Base-by-base conservation (phyloP, 441 rosid species). In the Euphorbia corollata region DNA sequence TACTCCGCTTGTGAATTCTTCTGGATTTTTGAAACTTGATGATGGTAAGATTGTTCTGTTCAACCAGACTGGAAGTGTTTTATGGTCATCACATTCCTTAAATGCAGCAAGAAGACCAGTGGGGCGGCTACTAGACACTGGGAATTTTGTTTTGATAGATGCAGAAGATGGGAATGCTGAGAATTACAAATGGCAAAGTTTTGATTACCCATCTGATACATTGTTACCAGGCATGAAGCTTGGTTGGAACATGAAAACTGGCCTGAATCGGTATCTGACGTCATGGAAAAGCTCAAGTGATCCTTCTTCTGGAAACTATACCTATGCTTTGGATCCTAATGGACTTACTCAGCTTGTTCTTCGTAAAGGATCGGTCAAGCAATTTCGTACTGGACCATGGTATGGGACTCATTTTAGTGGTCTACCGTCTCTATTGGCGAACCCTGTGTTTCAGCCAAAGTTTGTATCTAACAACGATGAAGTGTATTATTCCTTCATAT, bases 361-460 rank as follows among this genome's bases (percentile, higher is more conserved):
- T n/a, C 68, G 69, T 71, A 75, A 67, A 45, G 67, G 69, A 39
- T 73, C 72, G 22, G 22, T 15, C 2, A 59, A 16, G 51, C 50
- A 6, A 36, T 88, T 77, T 75, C 77, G 90, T 23, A 82, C 84
- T 64, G 92, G 95, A n/a, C 87, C 90, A 1, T 88, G 95, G 95
- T 81, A 83, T 54, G 92, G 95, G 12, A 8, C 79, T n/a, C 67
- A 80, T 47, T 86, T 85, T 71, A 85, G 95, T 50, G 95, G 88
- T 47, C 79, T 85, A 50, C 92, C 87, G 34, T 84, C 81, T 61
- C 84, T 86, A 81, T 20, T 70, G 61, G 79, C 88, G 5, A 64
- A 75, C 2, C 65, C 67, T 39, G 68, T 78, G 63, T 77, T 88
- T 24, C 22, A 53, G 8, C 85, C 85, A 61, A 63, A 51, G 5